These are phyloP conservation scores for Eurotiales sp. DNA, from an alignment of 2,329 filamentous ascomycete genomes.

Conservation along the genomic window DNA sequence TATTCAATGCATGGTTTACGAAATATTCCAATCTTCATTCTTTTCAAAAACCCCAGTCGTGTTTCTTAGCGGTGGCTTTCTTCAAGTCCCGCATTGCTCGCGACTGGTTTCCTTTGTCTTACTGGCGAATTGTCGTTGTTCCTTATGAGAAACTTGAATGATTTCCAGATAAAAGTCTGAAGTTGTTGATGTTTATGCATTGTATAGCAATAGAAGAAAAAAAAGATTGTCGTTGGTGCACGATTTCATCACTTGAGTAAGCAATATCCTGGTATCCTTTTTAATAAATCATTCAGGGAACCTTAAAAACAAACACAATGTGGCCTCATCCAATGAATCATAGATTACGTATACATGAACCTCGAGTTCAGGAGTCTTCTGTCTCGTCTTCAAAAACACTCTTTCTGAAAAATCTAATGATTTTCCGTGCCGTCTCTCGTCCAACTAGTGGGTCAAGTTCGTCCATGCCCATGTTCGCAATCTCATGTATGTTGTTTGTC, in stretches of 20 bases:
- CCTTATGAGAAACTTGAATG: neutral
- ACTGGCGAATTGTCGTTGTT: neutral
- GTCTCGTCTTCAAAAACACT: conserved; percentile 50
- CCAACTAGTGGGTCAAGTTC: conserved; percentile 74
- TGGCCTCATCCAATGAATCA: neutral
- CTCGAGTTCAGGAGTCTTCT: neutral
- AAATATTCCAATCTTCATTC: conserved; percentile 1
- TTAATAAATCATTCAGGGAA: too few species aligned
- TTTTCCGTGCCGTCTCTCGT: conserved; percentile 69
- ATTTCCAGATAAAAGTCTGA: neutral
- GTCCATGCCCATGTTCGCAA: conserved; percentile 78
- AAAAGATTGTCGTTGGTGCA: neutral
- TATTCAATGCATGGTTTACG: conserved; percentile 7
- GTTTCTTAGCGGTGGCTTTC: neutral
- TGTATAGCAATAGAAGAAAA: conserved; percentile 11
- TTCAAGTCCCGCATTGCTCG: neutral
- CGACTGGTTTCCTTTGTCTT: neutral
- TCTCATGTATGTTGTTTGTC: conserved; percentile 70
- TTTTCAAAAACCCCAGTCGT: conserved; percentile 7
- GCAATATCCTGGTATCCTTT: too few species aligned
- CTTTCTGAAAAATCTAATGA: conserved; percentile 75
- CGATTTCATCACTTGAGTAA: neutral
- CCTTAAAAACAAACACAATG: too few species aligned
- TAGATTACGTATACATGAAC: too few species aligned
- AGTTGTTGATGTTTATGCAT: conserved; percentile 1